Base-by-base conservation (phyloP, 2,329 filamentous ascomycete species). In the Exophiala lecanii-corni region DNA sequence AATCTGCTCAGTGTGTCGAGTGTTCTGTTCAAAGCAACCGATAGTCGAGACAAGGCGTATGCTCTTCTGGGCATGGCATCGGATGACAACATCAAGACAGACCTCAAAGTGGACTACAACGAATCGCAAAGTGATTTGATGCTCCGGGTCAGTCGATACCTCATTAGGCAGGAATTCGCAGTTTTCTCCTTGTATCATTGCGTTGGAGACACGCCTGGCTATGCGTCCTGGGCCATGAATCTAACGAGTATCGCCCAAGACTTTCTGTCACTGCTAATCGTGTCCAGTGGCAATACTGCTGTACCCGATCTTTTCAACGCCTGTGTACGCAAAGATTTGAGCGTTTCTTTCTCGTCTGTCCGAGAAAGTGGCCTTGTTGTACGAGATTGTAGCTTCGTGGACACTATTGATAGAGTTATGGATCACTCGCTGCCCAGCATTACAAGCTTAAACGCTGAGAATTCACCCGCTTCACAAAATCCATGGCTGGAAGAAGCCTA, bases 11-110 rank as follows among this genome's bases (percentile, higher is more conserved):
- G 17, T 28, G 45, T 23, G 2, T 9, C 41, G 12, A 49, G 36
- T 9, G 13, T 23, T 9, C 19, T 31, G 3, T 47, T 44, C 41
- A 37, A 44, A 9, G 43, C 47, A 9, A 47, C 36, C 3, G 30
- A 50, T 12, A 4, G 7, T 18, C 12, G 47, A 18, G 47, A 50
- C 33, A 43, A 41, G 20, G 47, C 20, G 2, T 50, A 50, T 17
- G 47, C 47, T 2, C 36, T 50, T 21, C 28, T 47, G 5, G 43
- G 39, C 3, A 38, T 49, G 13, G 18, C 31, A 2, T 5, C 10
- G 7, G 43, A 46, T 18, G 20, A 23, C 3, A 19, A 33, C 7
- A 43, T 43, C 42, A 43, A 43, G 31, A 12, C 31, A 15, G 18
- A 43, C n/a, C 12, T 49, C 4, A 7, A n/a, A 7, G 39, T 49